Evolutionary conservation across 140 eudicot genomes (phyloP).

Genomic region (Bidens hawaiensis): DNA sequence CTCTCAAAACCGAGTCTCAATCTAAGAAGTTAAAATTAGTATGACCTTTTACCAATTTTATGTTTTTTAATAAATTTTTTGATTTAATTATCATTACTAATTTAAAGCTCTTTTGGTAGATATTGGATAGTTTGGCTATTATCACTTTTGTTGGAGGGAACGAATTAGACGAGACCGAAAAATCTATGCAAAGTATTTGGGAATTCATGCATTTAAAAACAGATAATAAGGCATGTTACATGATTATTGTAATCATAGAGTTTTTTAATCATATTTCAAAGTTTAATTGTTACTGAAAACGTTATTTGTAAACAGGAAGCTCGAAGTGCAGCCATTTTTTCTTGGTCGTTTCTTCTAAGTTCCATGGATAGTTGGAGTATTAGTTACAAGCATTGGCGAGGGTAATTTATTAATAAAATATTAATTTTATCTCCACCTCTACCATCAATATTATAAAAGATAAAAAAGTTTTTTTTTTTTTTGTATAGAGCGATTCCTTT

Average conservation of each 20-base stretch:
- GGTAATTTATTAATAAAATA: conserved; percentile 29
- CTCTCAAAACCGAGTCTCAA: conserved; percentile 44
- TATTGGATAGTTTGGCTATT: conserved; percentile 54
- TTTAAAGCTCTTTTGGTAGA: conserved; percentile 23
- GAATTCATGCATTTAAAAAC: conserved; percentile 39
- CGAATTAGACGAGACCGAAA: conserved; percentile 47
- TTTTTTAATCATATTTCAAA: not conserved
- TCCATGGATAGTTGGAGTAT: conserved; percentile 48
- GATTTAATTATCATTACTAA: conserved; percentile 4
- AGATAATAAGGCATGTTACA: conserved; percentile 38
- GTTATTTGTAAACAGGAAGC: conserved; percentile 23
- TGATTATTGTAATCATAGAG: not conserved
- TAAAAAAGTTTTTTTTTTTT: not conserved
- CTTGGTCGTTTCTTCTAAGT: conserved; percentile 59
- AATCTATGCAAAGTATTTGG: conserved; percentile 62
- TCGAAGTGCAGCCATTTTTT: conserved; percentile 40
- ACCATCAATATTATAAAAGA: not conserved
- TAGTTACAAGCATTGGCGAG: conserved; percentile 50
- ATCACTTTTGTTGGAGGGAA: conserved; percentile 56
- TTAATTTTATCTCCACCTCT: not conserved
- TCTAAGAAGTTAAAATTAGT: conserved; percentile 42
- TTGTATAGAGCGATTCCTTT: conserved; percentile 46
- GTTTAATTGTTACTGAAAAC: not conserved
- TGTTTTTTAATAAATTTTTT: not conserved
- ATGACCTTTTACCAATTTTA: conserved; percentile 17